phyloP scores from a whole-genome alignment of 129 eudicot genomes.

The Centrapalus pauciflorus region DNA sequence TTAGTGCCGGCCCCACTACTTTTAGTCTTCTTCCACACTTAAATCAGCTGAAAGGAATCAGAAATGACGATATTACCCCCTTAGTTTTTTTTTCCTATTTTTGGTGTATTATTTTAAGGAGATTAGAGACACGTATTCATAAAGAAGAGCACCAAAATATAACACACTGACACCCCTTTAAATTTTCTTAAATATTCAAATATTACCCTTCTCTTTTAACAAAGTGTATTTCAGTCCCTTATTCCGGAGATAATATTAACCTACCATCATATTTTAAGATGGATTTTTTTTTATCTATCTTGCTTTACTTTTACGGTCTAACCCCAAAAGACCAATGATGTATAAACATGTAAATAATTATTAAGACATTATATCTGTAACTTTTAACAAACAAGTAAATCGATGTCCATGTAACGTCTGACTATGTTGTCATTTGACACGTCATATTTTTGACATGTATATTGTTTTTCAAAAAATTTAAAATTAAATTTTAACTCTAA shows the following conservation, averaged over 20 bases:
- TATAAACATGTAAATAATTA: too few relatives aligned
- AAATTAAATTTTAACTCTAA: too few relatives aligned
- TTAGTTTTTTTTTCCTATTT: neutral
- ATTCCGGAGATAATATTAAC: neutral
- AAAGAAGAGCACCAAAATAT: neutral
- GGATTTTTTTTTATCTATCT: too few relatives aligned
- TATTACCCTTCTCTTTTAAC: neutral
- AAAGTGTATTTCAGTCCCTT: neutral
- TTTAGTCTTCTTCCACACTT: slow-evolving; percentile 16
- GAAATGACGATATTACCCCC: slow-evolving; percentile 16
- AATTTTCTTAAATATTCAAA: neutral
- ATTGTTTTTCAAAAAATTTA: too few relatives aligned
- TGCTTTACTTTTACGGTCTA: too few relatives aligned
- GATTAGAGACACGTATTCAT: slow-evolving; percentile 7
- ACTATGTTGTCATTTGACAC: too few relatives aligned
- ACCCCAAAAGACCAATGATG: too few relatives aligned
- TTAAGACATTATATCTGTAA: too few relatives aligned
- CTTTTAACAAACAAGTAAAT: too few relatives aligned
- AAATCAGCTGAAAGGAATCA: slow-evolving; percentile 8
- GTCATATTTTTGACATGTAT: too few relatives aligned
- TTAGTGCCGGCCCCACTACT: slow-evolving; percentile 32
- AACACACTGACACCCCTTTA: slow-evolving; percentile 8
- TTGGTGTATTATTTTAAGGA: neutral
- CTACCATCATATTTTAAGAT: too few relatives aligned
- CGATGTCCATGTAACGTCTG: too few relatives aligned